These are phyloP conservation scores for Heritiera fomes DNA, from an alignment of 345 rosid genomes.

Conservation along the genomic window DNA sequence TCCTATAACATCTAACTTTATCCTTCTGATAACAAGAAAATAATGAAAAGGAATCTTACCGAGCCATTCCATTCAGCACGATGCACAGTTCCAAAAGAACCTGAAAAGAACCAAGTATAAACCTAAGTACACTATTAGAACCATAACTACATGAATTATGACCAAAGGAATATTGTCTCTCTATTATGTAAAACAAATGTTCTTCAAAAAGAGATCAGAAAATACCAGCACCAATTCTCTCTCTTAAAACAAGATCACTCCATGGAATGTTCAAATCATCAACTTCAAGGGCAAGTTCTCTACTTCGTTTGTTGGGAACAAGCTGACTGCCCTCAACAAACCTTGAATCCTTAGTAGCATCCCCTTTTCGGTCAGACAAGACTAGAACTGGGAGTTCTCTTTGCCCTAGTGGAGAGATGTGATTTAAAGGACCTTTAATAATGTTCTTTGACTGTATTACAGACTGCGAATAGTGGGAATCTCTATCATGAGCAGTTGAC, in stretches of 20 bases:
- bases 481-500: conserved; percentile 44
- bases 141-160: conserved; percentile 16
- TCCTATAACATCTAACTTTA: not conserved
- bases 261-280: conserved; percentile 92
- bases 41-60: conserved; percentile 43
- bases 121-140: conserved; percentile 28
- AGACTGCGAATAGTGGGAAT: conserved; percentile 33
- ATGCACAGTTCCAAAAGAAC: conserved; percentile 99
- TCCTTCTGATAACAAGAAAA: not conserved
- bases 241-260: conserved; percentile 86
- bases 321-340: conserved; percentile 41
- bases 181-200: not conserved
- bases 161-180: conserved; percentile 11
- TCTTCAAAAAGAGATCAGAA: conserved; percentile 8
- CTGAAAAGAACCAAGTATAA: conserved; percentile 52
- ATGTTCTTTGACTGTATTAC: conserved; percentile 37
- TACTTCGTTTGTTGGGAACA: conserved; percentile 43
- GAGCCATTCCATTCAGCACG: conserved; percentile 99
- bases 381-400: conserved; percentile 35
- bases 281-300: conserved; percentile 64
- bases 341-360: conserved; percentile 43
- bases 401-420: conserved; percentile 43
- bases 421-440: conserved; percentile 47
- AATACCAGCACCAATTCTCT: conserved; percentile 98
- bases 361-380: conserved; percentile 36